Percentiles rank a stretch among this genome's conserved stretches.
Conservation (phyloP, 2,329 filamentous ascomycete genomes). For the Diaporthe velutina region DNA sequence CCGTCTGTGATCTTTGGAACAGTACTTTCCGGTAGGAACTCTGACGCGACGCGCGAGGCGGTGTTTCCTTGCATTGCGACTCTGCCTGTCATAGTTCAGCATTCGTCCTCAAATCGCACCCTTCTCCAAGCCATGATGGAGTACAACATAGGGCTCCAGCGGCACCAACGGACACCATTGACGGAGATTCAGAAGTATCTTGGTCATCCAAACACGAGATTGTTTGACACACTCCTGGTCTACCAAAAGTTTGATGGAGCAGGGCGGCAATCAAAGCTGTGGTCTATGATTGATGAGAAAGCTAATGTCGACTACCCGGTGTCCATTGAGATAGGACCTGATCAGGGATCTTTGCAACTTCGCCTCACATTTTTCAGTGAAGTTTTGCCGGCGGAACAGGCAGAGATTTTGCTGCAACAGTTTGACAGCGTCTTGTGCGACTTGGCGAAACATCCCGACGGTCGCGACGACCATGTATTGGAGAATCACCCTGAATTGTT, state of each 20-base stretch:
- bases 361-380: slow-evolving; percentile 76
- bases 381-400: slow-evolving; percentile 77
- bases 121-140: slow-evolving; percentile 74
- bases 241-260: slow-evolving; percentile 74
- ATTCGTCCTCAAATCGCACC: slow-evolving; percentile 65
- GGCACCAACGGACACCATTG: slow-evolving; percentile 79
- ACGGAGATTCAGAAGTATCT: slow-evolving; percentile 80
- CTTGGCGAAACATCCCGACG: slow-evolving; percentile 64
- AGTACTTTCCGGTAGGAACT: slow-evolving; percentile 81
- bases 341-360: slow-evolving; percentile 64
- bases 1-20: slow-evolving; percentile 80
- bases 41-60: slow-evolving; percentile 68
- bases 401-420: slow-evolving; percentile 75
- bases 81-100: slow-evolving; percentile 76
- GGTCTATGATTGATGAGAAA: slow-evolving; percentile 74
- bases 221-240: slow-evolving; percentile 89
- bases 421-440: slow-evolving; percentile 76
- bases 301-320: slow-evolving; percentile 82
- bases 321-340: slow-evolving; percentile 82
- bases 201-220: slow-evolving; percentile 70
- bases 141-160: slow-evolving; percentile 73
- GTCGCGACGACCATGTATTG: slow-evolving; percentile 54
- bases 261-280: slow-evolving; percentile 54
- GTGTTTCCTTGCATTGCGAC: slow-evolving; percentile 87
- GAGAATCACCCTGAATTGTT: slow-evolving; percentile 58